Conservation (phyloP, 2,329 filamentous ascomycete genomes). For the Penicillium decumbens region DNA sequence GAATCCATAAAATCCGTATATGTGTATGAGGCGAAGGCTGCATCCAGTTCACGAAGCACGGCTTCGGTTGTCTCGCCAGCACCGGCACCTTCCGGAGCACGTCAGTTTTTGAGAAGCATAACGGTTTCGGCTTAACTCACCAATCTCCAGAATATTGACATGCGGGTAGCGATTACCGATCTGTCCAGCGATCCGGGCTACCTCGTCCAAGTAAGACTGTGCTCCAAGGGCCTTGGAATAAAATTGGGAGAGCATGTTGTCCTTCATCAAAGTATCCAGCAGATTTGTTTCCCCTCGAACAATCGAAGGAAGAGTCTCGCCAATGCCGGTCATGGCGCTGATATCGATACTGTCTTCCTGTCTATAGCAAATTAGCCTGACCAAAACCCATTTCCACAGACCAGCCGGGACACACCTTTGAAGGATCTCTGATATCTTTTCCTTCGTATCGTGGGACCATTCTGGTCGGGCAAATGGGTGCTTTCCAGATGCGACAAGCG, state of each 20-base stretch:
- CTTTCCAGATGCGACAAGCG: conserved; percentile 5
- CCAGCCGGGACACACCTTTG: conserved; percentile 1
- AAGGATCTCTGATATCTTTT: conserved; percentile 6
- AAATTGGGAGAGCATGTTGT: conserved; percentile 34
- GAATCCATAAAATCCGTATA: conserved; percentile 45
- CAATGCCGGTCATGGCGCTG: conserved; percentile 15
- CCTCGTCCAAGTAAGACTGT: conserved; percentile 18
- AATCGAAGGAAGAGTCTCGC: conserved; percentile 34
- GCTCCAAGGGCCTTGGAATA: conserved; percentile 30
- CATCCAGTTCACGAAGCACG: conserved; percentile 9
- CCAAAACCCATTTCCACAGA: neutral
- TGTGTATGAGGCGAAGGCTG: conserved; percentile 39
- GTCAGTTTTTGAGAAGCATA: neutral
- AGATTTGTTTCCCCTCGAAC: conserved; percentile 35
- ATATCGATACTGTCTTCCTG: conserved; percentile 9
- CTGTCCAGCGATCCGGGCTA: conserved; percentile 30
- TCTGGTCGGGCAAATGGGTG: conserved; percentile 11
- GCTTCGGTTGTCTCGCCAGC: conserved; percentile 12
- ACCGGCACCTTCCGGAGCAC: conserved; percentile 10
- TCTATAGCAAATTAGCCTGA: conserved; percentile 7
- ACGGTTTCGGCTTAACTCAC: conserved; percentile 3
- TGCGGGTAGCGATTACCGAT: conserved; percentile 41
- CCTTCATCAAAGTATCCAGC: conserved; percentile 37
- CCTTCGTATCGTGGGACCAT: conserved; percentile 13
- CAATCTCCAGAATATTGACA: conserved; percentile 43